phyloP scores from a whole-genome alignment of 2,329 filamentous ascomycete species.

The Stachybotrys elegans region DNA sequence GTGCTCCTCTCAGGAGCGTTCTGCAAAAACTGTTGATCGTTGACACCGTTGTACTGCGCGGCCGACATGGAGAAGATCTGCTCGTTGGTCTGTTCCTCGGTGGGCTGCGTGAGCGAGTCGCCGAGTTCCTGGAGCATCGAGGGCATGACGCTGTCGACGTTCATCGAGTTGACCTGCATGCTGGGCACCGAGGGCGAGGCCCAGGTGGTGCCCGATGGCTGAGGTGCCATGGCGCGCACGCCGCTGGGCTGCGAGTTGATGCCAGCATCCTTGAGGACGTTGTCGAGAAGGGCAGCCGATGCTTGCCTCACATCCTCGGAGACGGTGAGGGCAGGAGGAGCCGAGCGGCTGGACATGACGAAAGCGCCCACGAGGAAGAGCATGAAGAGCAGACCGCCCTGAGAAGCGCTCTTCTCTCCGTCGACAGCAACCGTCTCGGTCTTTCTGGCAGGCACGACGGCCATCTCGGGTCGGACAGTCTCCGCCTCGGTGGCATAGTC shows the following conservation, averaged over 20 bases:
- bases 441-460: conserved; percentile 51
- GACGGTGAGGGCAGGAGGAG: conserved; percentile 68
- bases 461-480: conserved; percentile 54
- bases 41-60: conserved; percentile 80
- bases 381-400: conserved; percentile 85
- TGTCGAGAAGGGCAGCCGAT: conserved; percentile 72
- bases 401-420: conserved; percentile 62
- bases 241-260: conserved; percentile 41
- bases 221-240: conserved; percentile 43
- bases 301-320: conserved; percentile 77
- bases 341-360: conserved; percentile 78
- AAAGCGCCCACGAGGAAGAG: conserved; percentile 95
- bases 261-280: conserved; percentile 76
- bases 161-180: conserved; percentile 39
- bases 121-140: conserved; percentile 63
- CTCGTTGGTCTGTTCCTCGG: conserved; percentile 80
- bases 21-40: conserved; percentile 61
- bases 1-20: conserved; percentile 47
- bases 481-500: conserved; percentile 61
- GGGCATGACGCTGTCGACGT: conserved; percentile 37
- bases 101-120: conserved; percentile 66
- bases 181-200: conserved; percentile 27
- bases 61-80: conserved; percentile 83
- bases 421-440: conserved; percentile 30
- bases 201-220: conserved; percentile 48